Percentiles rank a stretch among this genome's conserved stretches.
Evolutionary conservation across 2,329 filamentous ascomycete species (phyloP).

Genomic region (Botrytis paeoniae): DNA sequence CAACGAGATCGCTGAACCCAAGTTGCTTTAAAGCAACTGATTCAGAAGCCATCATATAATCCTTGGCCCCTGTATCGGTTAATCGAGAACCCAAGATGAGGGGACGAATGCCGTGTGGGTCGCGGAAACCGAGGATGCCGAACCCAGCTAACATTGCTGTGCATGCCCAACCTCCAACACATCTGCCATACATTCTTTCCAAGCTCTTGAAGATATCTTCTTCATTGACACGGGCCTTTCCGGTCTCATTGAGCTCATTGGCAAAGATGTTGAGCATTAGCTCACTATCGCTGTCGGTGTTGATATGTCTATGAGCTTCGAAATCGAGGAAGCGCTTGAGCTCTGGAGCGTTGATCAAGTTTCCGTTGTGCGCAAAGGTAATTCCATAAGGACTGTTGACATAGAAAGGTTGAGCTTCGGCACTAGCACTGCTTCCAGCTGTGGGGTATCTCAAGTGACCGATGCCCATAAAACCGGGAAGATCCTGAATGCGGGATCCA

Average conservation of each 20-base stretch:
- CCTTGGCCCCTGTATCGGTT: conserved; percentile 59
- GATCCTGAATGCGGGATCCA: conserved; percentile 67
- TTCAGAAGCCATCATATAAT: conserved; percentile 92
- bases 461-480: conserved; percentile 84
- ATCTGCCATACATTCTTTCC: conserved; percentile 67
- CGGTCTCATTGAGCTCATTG: conserved; percentile 73
- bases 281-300: conserved; percentile 86
- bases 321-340: conserved; percentile 53
- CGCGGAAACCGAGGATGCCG: conserved; percentile 75
- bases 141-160: conserved; percentile 81
- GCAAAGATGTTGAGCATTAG: conserved; percentile 87
- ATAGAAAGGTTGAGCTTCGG: conserved; percentile 90
- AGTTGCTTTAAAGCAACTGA: conserved; percentile 80
- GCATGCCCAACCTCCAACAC: conserved; percentile 74
- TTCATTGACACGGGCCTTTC: conserved; percentile 75
- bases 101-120: conserved; percentile 78
- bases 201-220: conserved; percentile 74
- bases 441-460: conserved; percentile 88
- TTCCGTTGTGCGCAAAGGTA: conserved; percentile 80
- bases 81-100: conserved; percentile 73
- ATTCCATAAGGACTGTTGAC: conserved; percentile 85
- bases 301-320: conserved; percentile 46
- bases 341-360: conserved; percentile 74
- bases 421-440: conserved; percentile 76
- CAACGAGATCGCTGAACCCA: conserved; percentile 71